These are phyloP conservation scores for Sodiomyces alkalinus DNA, from an alignment of 2,329 filamentous ascomycete genomes.

Conservation along the genomic window DNA sequence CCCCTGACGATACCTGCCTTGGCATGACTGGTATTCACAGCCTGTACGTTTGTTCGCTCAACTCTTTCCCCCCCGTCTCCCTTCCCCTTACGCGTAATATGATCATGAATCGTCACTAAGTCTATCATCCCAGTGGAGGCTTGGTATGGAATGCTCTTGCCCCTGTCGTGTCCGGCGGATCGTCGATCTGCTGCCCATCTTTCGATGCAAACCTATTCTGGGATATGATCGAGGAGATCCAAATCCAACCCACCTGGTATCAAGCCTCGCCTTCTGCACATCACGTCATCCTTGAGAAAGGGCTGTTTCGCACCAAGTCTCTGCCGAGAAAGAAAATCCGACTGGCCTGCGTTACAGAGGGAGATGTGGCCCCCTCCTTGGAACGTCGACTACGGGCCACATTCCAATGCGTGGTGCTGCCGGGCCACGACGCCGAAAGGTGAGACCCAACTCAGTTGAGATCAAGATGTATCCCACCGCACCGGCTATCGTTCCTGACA, in stretches of 20 bases:
- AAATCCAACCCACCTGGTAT: slow-evolving; percentile 35
- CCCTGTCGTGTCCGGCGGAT: slow-evolving; percentile 36
- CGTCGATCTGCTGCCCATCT: slow-evolving; percentile 35
- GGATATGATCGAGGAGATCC: slow-evolving; percentile 31
- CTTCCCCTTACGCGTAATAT: too few relatives aligned
- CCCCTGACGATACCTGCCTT: slow-evolving; percentile 29
- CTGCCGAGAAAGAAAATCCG: slow-evolving; percentile 27
- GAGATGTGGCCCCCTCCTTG: slow-evolving; percentile 34
- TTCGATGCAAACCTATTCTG: slow-evolving; percentile 41
- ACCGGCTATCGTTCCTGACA: too few relatives aligned
- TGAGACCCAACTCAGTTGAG: too few relatives aligned
- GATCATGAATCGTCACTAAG: slow-evolving; percentile 1
- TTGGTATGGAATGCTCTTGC: slow-evolving; percentile 39
- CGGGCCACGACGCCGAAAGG: too few relatives aligned
- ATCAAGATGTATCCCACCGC: too few relatives aligned
- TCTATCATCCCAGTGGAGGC: slow-evolving; percentile 27
- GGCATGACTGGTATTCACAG: slow-evolving; percentile 48
- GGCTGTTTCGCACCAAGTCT: slow-evolving; percentile 20
- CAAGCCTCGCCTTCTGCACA: slow-evolving; percentile 44
- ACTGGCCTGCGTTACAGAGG: slow-evolving; percentile 40
- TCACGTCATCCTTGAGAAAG: slow-evolving; percentile 34
- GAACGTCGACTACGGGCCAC: slow-evolving; percentile 31
- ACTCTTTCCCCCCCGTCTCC: slow-evolving; percentile 15
- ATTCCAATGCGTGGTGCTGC: slow-evolving; percentile 35
- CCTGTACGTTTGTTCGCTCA: slow-evolving; percentile 26